phyloP scores from a whole-genome alignment of 805 yeast genomes.

The Kregervanrija fluxuum region DNA sequence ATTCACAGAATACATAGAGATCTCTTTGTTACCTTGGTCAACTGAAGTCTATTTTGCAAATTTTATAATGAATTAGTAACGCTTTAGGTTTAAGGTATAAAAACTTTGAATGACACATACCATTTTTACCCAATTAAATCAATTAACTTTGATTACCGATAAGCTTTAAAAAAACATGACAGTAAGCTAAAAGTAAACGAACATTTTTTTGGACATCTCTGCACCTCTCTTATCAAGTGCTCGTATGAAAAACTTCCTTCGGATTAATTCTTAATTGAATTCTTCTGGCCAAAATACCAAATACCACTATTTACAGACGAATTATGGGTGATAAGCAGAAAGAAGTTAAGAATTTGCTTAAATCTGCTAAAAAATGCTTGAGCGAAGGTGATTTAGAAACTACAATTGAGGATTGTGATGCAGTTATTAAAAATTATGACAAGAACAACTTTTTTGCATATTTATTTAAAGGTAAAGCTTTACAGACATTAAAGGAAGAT shows the following conservation, averaged over 20 bases:
- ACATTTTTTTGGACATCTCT: too few species aligned
- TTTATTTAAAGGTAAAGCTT: conserved; percentile 66
- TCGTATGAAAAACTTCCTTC: too few species aligned
- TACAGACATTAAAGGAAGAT: conserved; percentile 36
- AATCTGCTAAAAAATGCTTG: conserved; percentile 45
- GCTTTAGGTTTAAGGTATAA: background rate
- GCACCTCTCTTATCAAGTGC: too few species aligned
- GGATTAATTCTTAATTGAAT: too few species aligned
- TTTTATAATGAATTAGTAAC: background rate
- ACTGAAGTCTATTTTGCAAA: background rate
- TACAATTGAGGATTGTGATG: conserved; percentile 49
- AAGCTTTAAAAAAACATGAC: background rate
- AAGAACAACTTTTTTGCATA: conserved; percentile 55
- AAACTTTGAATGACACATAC: background rate
- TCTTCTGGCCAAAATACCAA: too few species aligned
- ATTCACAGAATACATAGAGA: background rate
- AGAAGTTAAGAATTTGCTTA: conserved; percentile 26
- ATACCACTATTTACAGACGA: too few species aligned
- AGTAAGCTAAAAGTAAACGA: background rate
- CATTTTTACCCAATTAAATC: background rate
- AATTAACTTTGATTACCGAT: background rate
- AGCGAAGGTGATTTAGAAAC: conserved; percentile 52
- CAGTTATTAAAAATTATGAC: conserved; percentile 47
- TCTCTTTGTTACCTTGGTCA: background rate
- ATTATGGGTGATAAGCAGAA: conserved; percentile 1